Percentiles rank a stretch among this genome's conserved stretches.
These are phyloP conservation scores for Termitomyces sp. DNA, from an alignment of 768 basidiomycete genomes.

Conservation along the genomic window DNA sequence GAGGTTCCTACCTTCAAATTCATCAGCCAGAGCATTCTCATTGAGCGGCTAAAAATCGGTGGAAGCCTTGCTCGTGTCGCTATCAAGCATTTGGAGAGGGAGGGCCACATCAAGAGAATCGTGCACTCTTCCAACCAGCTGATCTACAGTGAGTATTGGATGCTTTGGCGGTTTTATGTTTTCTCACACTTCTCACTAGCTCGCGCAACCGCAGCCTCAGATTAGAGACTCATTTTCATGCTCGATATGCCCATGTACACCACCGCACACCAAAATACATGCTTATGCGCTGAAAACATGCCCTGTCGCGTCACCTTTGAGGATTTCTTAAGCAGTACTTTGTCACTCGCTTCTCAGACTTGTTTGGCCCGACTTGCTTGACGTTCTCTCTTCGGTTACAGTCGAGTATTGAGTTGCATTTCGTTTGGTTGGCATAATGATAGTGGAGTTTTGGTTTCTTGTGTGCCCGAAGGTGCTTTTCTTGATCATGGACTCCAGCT, in stretches of 20 bases:
- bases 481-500: not conserved
- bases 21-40: slow-evolving; percentile 97
- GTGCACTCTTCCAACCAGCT: slow-evolving; percentile 94
- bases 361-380: not conserved
- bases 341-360: not conserved
- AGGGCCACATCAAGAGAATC: slow-evolving; percentile 92
- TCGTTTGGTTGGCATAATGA: not conserved
- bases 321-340: not conserved
- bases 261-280: slow-evolving; percentile 35
- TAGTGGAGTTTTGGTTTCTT: not conserved
- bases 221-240: slow-evolving; percentile 34
- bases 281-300: slow-evolving; percentile 9
- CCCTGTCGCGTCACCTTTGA: not conserved
- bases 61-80: slow-evolving; percentile 91
- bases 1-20: slow-evolving; percentile 99
- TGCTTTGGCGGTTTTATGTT: not conserved
- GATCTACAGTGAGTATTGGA: slow-evolving; percentile 81
- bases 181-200: slow-evolving; percentile 28
- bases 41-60: slow-evolving; percentile 97
- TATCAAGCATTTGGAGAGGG: slow-evolving; percentile 90
- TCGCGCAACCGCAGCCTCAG: slow-evolving; percentile 47
- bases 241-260: slow-evolving; percentile 31
- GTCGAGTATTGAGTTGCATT: not conserved
- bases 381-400: not conserved
- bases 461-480: not conserved